Evolutionary conservation across 129 eudicot genomes (phyloP).

Genomic region (Deinandra increscens): DNA sequence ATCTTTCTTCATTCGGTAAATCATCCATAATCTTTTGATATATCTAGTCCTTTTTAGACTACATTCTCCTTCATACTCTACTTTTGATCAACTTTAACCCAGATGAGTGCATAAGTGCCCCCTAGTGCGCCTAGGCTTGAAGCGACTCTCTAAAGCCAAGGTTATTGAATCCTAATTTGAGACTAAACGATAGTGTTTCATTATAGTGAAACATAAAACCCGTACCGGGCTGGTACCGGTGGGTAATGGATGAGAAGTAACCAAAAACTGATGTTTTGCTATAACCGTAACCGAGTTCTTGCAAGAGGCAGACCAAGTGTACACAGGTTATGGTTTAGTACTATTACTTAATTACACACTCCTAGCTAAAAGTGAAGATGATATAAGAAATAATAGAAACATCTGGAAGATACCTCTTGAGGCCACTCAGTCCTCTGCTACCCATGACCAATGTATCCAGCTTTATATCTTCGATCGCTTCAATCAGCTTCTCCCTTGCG

Average conservation of each 20-base stretch:
- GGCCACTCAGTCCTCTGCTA: conserved; percentile 70
- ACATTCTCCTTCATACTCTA: no score
- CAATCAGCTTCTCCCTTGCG: conserved; percentile 78
- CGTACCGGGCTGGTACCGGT: background rate
- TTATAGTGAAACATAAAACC: background rate
- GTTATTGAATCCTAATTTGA: background rate
- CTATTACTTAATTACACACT: background rate
- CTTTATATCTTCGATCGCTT: conserved; percentile 68
- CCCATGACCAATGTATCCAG: conserved; percentile 89
- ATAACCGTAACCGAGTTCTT: background rate
- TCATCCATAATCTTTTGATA: no score
- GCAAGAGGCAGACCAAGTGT: background rate
- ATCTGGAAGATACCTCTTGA: conserved; percentile 47
- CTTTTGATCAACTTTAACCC: no score
- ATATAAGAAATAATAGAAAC: background rate
- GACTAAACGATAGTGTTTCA: background rate
- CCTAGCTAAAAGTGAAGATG: background rate
- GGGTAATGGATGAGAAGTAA: background rate
- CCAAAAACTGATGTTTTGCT: background rate
- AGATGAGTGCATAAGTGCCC: no score
- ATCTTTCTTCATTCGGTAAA: no score
- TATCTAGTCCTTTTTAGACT: no score
- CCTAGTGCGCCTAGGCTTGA: no score
- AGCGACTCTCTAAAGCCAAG: no score
- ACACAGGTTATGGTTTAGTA: background rate